A percentile compares a stretch with the other conserved stretches of the same genome.
Conservation (phyloP, 2,329 filamentous ascomycete species). For the Sclerotinia nivalis region DNA sequence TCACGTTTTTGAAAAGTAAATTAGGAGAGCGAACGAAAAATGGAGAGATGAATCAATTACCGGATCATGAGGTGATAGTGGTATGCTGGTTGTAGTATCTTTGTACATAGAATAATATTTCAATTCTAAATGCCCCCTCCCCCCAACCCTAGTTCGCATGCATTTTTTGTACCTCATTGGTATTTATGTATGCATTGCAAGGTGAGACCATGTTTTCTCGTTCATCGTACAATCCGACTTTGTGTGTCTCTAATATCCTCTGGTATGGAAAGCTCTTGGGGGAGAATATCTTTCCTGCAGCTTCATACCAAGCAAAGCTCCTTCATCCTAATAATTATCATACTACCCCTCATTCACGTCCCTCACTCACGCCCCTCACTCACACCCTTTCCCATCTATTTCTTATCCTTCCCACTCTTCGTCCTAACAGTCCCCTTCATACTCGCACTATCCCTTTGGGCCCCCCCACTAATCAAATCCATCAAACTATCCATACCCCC, state of each 20-base stretch:
- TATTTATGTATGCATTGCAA: neutral
- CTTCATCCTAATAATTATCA: slow-evolving; percentile 10
- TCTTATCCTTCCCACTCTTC: slow-evolving; percentile 39
- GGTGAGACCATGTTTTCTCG: neutral
- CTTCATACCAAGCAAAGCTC: slow-evolving; percentile 1
- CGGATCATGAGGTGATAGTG: slow-evolving; percentile 14
- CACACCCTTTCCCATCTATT: slow-evolving; percentile 41
- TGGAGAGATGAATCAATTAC: slow-evolving; percentile 17
- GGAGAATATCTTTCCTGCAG: neutral
- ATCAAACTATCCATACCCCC: slow-evolving; percentile 53
- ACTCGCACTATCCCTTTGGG: slow-evolving; percentile 28
- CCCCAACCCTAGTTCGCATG: neutral
- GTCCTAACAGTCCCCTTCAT: slow-evolving; percentile 34
- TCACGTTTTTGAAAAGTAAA: slow-evolving; percentile 21
- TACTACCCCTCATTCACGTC: neutral
- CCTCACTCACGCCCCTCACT: neutral
- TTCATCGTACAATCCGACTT: slow-evolving; percentile 6
- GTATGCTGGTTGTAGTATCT: slow-evolving; percentile 25
- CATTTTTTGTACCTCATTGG: neutral
- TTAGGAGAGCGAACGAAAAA: neutral
- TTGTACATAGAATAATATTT: slow-evolving; percentile 41
- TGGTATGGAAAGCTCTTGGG: neutral
- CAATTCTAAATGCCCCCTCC: slow-evolving; percentile 25
- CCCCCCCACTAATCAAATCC: slow-evolving; percentile 54
- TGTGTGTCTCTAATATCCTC: neutral